These are phyloP conservation scores for Cantharellus anzutake DNA, from an alignment of 768 basidiomycete species.

Conservation along the genomic window DNA sequence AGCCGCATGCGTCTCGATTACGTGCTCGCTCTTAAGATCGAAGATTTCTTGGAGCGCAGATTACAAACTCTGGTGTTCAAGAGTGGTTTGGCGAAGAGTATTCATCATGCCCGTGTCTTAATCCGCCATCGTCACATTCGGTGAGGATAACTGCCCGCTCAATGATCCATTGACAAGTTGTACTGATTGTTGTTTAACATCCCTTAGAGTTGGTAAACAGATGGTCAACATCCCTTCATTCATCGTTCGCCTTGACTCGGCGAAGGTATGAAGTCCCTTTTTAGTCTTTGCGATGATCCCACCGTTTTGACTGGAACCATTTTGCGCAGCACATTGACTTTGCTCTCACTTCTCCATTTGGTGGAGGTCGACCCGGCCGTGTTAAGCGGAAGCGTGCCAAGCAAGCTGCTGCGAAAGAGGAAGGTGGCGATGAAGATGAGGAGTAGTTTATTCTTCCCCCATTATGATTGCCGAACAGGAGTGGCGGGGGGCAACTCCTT, in stretches of 20 bases:
- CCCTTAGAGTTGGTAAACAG: conserved; percentile 80
- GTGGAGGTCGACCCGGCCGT: conserved; percentile 85
- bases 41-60: conserved; percentile 99
- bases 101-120: conserved; percentile 95
- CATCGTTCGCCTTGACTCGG: conserved; percentile 96
- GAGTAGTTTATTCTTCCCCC: conserved; percentile 30
- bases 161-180: neutral
- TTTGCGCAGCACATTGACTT: conserved; percentile 81
- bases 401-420: conserved; percentile 81
- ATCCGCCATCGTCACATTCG: conserved; percentile 98
- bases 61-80: conserved; percentile 99
- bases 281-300: neutral
- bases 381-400: conserved; percentile 97
- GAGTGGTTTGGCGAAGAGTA: conserved; percentile 89
- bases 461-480: neutral
- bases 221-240: conserved; percentile 98
- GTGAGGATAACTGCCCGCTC: conserved; percentile 24
- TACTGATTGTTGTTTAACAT: conserved; percentile 1
- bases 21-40: conserved; percentile 96
- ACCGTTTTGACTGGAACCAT: neutral
- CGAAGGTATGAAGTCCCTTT: conserved; percentile 37
- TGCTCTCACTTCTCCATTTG: conserved; percentile 88
- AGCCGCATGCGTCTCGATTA: conserved; percentile 99
- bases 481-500: too few species aligned
- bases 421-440: conserved; percentile 77